phyloP scores from a whole-genome alignment of 1,284 basidiomycete genomes.

The Apiotrichum sp. region DNA sequence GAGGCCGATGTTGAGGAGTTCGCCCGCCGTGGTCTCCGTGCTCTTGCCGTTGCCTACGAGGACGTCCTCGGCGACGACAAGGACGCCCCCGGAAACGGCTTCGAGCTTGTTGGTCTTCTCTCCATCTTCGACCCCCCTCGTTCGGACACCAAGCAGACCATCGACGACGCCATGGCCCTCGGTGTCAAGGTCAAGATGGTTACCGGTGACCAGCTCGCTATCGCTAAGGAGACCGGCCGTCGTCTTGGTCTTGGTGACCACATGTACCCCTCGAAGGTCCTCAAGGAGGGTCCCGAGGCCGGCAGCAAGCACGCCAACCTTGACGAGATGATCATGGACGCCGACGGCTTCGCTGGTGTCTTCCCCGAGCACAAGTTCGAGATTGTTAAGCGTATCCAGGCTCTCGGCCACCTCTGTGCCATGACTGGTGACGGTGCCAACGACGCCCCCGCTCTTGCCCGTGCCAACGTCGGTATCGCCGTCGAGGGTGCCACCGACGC shows the following conservation, averaged over 20 bases:
- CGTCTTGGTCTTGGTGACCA: slow-evolving; percentile 93
- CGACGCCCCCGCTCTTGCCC: slow-evolving; percentile 86
- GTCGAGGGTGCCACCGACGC: slow-evolving; percentile 95
- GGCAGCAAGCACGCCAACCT: slow-evolving; percentile 68
- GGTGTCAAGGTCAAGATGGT: slow-evolving; percentile 99
- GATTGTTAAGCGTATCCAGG: slow-evolving; percentile 89
- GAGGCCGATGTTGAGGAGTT: slow-evolving; percentile 95
- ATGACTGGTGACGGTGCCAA: slow-evolving; percentile 98
- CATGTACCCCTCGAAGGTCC: slow-evolving; percentile 93
- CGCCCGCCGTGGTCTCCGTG: slow-evolving; percentile 91
- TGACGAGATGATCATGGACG: slow-evolving; percentile 78
- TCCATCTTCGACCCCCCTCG: slow-evolving; percentile 98
- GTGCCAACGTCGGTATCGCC: slow-evolving; percentile 94
- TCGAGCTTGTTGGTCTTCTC: slow-evolving; percentile 93
- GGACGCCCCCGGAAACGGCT: slow-evolving; percentile 69
- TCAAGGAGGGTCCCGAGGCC: slow-evolving; percentile 82
- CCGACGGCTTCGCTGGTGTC: slow-evolving; percentile 74
- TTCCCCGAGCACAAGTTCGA: slow-evolving; percentile 96
- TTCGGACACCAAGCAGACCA: slow-evolving; percentile 97
- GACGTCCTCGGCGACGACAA: slow-evolving; percentile 68
- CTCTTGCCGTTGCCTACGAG: slow-evolving; percentile 92
- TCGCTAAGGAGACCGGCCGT: slow-evolving; percentile 97
- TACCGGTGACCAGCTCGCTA: slow-evolving; percentile 97
- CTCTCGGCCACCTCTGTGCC: slow-evolving; percentile 76
- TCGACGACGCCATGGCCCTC: slow-evolving; percentile 90